A percentile compares a stretch with the other conserved stretches of the same genome.
Conservation (phyloP, 129 eudicot species). For the Scalesia atractyloides region DNA sequence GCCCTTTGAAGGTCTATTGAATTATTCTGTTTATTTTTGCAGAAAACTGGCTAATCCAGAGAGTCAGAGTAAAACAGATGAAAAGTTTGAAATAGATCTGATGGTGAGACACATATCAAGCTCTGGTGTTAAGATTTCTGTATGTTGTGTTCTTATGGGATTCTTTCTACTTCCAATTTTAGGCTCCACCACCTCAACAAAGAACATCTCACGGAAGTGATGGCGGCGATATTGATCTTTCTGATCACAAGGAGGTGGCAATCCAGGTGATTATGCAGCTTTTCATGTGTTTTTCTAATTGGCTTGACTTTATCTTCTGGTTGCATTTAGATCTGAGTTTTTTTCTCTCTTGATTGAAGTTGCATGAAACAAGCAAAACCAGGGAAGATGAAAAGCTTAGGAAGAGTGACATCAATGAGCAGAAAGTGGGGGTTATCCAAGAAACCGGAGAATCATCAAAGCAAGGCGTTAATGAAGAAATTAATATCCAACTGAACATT, state of each 20-base stretch:
- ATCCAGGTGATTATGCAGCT: conserved; percentile 27
- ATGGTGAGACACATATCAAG: conserved; percentile 64
- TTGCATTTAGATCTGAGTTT: not conserved
- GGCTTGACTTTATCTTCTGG: not conserved
- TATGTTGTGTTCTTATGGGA: not conserved
- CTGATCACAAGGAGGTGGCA: conserved; percentile 37
- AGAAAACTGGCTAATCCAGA: conserved; percentile 41
- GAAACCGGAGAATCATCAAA: conserved; percentile 46
- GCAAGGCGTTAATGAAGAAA: conserved; percentile 39
- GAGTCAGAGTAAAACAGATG: conserved; percentile 48
- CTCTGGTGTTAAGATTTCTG: conserved; percentile 2
- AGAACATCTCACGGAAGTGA: conserved; percentile 70
- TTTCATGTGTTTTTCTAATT: not conserved
- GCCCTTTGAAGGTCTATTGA: not conserved
- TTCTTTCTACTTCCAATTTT: conserved; percentile 17
- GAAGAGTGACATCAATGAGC: conserved; percentile 32
- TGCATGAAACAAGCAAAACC: conserved; percentile 41
- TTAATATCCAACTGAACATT: conserved; percentile 46
- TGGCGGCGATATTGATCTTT: conserved; percentile 24
- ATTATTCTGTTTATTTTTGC: conserved; percentile 23
- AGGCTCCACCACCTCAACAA: conserved; percentile 96
- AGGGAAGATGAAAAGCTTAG: conserved; percentile 41
- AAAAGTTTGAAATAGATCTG: conserved; percentile 85
- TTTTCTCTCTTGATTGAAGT: not conserved
- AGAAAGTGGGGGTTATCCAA: conserved; percentile 31